Conservation (phyloP, 1,284 basidiomycete genomes). For the Phaffia rhodozyma region DNA sequence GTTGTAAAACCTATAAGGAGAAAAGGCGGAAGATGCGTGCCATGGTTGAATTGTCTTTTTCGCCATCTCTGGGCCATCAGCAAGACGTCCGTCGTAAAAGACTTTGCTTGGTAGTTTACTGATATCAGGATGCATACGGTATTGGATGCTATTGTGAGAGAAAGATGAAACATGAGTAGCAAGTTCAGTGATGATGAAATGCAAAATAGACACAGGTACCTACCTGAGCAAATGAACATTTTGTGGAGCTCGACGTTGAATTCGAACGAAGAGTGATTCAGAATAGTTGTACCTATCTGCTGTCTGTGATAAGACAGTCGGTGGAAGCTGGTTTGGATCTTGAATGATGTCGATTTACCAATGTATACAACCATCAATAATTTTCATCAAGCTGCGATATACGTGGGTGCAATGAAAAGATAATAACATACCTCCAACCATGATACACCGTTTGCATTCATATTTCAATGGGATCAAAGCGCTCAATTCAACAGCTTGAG, state of each 20-base stretch:
- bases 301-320: conserved; percentile 84
- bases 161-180: background rate
- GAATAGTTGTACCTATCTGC: conserved; percentile 73
- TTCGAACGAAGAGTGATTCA: conserved; percentile 81
- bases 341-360: background rate
- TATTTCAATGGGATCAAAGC: conserved; percentile 96
- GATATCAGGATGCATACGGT: conserved; percentile 98
- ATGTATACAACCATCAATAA: background rate
- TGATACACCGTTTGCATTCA: conserved; percentile 67
- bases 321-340: conserved; percentile 96
- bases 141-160: conserved; percentile 57
- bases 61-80: conserved; percentile 83
- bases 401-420: too few relatives aligned
- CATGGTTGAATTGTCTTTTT: conserved; percentile 70
- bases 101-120: conserved; percentile 75
- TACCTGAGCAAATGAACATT: conserved; percentile 84
- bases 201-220: conserved; percentile 18
- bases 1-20: conserved; percentile 82
- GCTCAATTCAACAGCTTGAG: conserved; percentile 90
- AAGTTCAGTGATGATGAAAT: background rate
- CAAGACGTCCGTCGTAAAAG: conserved; percentile 73
- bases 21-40: conserved; percentile 70
- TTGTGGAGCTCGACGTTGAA: conserved; percentile 65
- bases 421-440: conserved; percentile 67
- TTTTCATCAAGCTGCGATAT: background rate